A percentile compares a stretch with the other conserved stretches of the same genome.
These are phyloP conservation scores for Penicillium psychrofluorescens DNA, from an alignment of 495 filamentous ascomycete genomes.

Conservation along the genomic window DNA sequence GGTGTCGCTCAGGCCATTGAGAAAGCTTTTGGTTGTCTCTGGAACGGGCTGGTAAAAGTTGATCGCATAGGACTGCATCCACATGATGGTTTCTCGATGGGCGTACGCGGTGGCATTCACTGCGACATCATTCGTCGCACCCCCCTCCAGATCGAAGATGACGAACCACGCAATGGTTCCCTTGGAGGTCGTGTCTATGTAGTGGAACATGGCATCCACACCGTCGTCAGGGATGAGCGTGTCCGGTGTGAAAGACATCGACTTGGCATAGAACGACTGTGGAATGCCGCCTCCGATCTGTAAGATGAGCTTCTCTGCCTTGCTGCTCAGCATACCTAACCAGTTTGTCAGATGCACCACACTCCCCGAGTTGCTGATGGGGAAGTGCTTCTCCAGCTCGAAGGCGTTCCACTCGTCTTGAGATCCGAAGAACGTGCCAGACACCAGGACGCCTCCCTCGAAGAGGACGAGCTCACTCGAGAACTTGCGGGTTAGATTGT, in stretches of 20 bases:
- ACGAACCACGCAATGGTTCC: constrained; percentile 36
- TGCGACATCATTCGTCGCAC: constrained; percentile 32
- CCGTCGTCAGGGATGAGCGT: constrained; percentile 27
- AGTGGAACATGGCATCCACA: constrained; percentile 34
- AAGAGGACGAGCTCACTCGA: constrained; percentile 30
- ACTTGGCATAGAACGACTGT: constrained; percentile 38
- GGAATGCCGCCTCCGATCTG: constrained; percentile 23
- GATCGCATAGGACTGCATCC: constrained; percentile 35
- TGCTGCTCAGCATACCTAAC: constrained; percentile 42
- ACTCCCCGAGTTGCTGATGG: constrained; percentile 13
- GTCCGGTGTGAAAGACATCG: constrained; percentile 40
- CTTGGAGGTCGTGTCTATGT: constrained; percentile 38
- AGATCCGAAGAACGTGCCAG: constrained; percentile 36
- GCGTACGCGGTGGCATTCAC: constrained; percentile 34
- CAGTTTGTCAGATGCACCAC: constrained; percentile 46
- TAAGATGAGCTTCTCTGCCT: constrained; percentile 37
- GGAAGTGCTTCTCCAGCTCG: constrained; percentile 24
- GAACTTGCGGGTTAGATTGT: constrained; percentile 46
- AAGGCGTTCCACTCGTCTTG: constrained; percentile 30
- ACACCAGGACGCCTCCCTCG: constrained; percentile 21
- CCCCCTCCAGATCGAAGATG: constrained; percentile 37
- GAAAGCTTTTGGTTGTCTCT: constrained; percentile 24
- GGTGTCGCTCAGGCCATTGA: constrained; percentile 37
- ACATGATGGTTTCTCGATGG: constrained; percentile 39
- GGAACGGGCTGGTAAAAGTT: constrained; percentile 34